Conservation (phyloP, 2,329 filamentous ascomycete species). For the Apiospora kogelbergensis region DNA sequence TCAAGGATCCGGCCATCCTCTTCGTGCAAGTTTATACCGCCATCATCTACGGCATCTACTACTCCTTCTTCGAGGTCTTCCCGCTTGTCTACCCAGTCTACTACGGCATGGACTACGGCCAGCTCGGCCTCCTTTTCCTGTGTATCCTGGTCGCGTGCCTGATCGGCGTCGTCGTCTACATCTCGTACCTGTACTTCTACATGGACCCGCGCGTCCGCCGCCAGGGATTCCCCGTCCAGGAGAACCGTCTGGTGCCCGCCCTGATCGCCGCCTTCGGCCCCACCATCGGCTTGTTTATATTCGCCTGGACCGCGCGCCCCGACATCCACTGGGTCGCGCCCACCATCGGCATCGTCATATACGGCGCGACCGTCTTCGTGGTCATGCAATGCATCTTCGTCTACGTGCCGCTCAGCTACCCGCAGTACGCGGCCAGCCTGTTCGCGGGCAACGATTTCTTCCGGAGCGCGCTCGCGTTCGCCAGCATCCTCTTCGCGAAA, state of each 20-base stretch:
- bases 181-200: slow-evolving; percentile 64
- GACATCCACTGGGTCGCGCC: slow-evolving; percentile 57
- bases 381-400: slow-evolving; percentile 26
- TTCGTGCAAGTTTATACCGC: slow-evolving; percentile 49
- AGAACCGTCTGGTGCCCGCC: slow-evolving; percentile 62
- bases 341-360: slow-evolving; percentile 50
- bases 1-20: slow-evolving; percentile 54
- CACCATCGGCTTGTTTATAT: slow-evolving; percentile 56
- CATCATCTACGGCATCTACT: slow-evolving; percentile 48
- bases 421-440: slow-evolving; percentile 22
- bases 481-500: slow-evolving; percentile 58
- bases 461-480: slow-evolving; percentile 40
- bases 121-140: slow-evolving; percentile 48
- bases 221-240: slow-evolving; percentile 59
- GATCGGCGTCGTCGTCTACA: slow-evolving; percentile 54
- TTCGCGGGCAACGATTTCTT: slow-evolving; percentile 26
- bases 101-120: slow-evolving; percentile 50
- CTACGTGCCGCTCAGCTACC: slow-evolving; percentile 25
- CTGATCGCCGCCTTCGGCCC: slow-evolving; percentile 57
- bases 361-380: slow-evolving; percentile 30
- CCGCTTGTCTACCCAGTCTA: slow-evolving; percentile 50
- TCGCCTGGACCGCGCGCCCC: slow-evolving; percentile 54
- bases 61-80: slow-evolving; percentile 55
- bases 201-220: slow-evolving; percentile 61
- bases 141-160: slow-evolving; percentile 46